phyloP scores from a whole-genome alignment of 2,329 filamentous ascomycete species.

The Aspergillus proliferans region DNA sequence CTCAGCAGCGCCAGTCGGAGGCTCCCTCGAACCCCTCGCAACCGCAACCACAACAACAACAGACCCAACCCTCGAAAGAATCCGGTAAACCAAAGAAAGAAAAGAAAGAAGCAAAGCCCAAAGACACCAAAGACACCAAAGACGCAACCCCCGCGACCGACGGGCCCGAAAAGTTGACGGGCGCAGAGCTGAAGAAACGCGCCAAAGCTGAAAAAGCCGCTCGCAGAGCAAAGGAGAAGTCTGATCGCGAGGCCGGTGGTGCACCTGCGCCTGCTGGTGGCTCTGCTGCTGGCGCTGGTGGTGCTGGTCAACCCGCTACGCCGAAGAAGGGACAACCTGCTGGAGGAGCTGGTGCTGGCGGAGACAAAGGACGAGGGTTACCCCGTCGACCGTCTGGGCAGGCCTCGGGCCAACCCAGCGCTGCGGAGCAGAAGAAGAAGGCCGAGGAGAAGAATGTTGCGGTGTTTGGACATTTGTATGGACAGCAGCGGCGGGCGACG shows the following conservation, averaged over 20 bases:
- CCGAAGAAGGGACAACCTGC: conserved; percentile 27
- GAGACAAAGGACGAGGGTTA: conserved; percentile 20
- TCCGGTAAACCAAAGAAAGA: conserved; percentile 19
- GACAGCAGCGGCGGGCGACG: conserved; percentile 62
- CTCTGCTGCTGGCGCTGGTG: conserved; percentile 16
- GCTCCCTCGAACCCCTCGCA: conserved; percentile 5
- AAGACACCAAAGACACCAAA: conserved; percentile 14
- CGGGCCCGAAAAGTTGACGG: conserved; percentile 32
- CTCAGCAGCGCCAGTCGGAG: conserved; percentile 9
- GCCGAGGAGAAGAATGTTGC: conserved; percentile 62
- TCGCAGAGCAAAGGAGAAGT: conserved; percentile 66
- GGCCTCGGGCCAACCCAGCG: conserved; percentile 30
- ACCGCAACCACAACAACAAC: conserved; percentile 16
- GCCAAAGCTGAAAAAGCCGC: conserved; percentile 90
- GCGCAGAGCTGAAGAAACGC: conserved; percentile 77
- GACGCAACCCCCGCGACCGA: conserved; percentile 18
- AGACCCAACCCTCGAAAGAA: conserved; percentile 17
- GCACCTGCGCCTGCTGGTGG: conserved; percentile 34
- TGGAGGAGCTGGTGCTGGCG: conserved; percentile 16
- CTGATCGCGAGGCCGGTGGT: conserved; percentile 42
- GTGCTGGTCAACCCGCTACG: conserved; percentile 10
- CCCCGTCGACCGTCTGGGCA: conserved; percentile 33
- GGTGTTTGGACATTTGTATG: conserved; percentile 78
- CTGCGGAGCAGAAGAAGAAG: conserved; percentile 44
- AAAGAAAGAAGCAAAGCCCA: conserved; percentile 18